A percentile compares a stretch with the other conserved stretches of the same genome.
Conservation (phyloP, 306 rosid species). For the Prinsepia uniflora region DNA sequence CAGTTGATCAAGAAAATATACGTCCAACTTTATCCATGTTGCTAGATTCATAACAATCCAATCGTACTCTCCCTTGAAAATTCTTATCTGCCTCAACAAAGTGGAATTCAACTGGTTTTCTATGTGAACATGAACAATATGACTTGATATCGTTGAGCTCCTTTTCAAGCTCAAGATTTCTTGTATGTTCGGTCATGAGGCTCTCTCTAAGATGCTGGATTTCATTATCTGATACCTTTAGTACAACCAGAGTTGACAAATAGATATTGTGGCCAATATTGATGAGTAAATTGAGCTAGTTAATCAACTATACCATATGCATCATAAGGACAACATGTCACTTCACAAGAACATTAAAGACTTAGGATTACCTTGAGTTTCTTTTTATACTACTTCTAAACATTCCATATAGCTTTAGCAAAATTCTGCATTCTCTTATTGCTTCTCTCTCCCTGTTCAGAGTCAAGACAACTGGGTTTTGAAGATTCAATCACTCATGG, state of each 20-base stretch:
- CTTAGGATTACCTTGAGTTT: constrained; percentile 54
- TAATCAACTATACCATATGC: constrained; percentile 14
- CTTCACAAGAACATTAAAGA: neutral
- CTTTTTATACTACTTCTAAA: constrained; percentile 55
- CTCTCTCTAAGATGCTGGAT: constrained; percentile 49
- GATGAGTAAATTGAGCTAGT: constrained; percentile 4
- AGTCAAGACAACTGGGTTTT: constrained; percentile 23
- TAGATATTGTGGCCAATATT: neutral
- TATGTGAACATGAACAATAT: constrained; percentile 45
- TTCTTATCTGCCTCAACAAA: constrained; percentile 14
- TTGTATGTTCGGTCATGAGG: constrained; percentile 45
- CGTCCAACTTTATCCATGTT: constrained; percentile 30
- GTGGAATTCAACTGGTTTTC: constrained; percentile 19
- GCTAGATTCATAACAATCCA: constrained; percentile 11
- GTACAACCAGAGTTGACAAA: constrained; percentile 6
- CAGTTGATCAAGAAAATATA: neutral
- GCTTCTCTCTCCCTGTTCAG: constrained; percentile 43
- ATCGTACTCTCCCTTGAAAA: constrained; percentile 3
- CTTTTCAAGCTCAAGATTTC: constrained; percentile 42
- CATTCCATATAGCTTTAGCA: constrained; percentile 62
- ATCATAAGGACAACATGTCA: constrained; percentile 7
- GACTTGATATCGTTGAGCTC: constrained; percentile 47
- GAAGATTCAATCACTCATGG: constrained; percentile 19
- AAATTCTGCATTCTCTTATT: constrained; percentile 58
- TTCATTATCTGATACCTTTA: constrained; percentile 63